Percentiles rank a stretch among this genome's conserved stretches.
These are phyloP conservation scores for Alternaria sp. DNA, from an alignment of 2,329 filamentous ascomycete genomes.

Conservation along the genomic window DNA sequence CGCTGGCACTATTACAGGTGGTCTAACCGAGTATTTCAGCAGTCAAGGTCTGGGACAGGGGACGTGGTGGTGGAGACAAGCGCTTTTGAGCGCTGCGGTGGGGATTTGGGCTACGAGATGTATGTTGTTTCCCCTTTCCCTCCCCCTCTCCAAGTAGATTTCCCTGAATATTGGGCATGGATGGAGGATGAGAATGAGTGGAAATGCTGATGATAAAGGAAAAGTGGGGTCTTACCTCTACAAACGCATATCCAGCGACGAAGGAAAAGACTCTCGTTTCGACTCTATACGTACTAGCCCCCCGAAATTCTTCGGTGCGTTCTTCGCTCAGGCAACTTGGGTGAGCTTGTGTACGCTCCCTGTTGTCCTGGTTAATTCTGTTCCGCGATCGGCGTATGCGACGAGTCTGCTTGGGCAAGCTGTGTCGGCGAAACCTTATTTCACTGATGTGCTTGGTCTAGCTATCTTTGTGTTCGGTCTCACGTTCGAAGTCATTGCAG, in stretches of 20 bases:
- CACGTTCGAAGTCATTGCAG: constrained; percentile 67
- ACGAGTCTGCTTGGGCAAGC: constrained; percentile 56
- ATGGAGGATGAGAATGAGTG: too few relatives aligned
- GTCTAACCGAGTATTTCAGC: constrained; percentile 42
- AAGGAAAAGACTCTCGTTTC: constrained; percentile 69
- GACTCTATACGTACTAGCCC: constrained; percentile 62
- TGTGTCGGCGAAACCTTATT: constrained; percentile 51
- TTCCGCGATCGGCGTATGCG: constrained; percentile 62
- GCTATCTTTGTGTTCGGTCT: constrained; percentile 67
- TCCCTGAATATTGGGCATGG: too few relatives aligned
- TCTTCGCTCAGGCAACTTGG: constrained; percentile 71
- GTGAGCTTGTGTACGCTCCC: constrained; percentile 72
- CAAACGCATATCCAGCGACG: constrained; percentile 62
- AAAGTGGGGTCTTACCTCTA: constrained; percentile 72
- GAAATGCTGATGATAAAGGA: not conserved
- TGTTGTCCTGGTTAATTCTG: constrained; percentile 69
- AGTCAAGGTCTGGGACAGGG: constrained; percentile 38
- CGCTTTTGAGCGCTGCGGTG: constrained; percentile 63
- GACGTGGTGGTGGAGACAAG: constrained; percentile 67
- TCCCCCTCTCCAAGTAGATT: too few relatives aligned
- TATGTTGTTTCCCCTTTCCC: constrained; percentile 41
- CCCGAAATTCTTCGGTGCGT: constrained; percentile 63
- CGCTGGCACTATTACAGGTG: constrained; percentile 56
- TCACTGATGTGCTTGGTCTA: constrained; percentile 66
- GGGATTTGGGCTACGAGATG: constrained; percentile 69